A percentile compares a stretch with the other conserved stretches of the same genome.
These are phyloP conservation scores for Stylosanthes scabra DNA, from an alignment of 331 rosid genomes.

Conservation along the genomic window DNA sequence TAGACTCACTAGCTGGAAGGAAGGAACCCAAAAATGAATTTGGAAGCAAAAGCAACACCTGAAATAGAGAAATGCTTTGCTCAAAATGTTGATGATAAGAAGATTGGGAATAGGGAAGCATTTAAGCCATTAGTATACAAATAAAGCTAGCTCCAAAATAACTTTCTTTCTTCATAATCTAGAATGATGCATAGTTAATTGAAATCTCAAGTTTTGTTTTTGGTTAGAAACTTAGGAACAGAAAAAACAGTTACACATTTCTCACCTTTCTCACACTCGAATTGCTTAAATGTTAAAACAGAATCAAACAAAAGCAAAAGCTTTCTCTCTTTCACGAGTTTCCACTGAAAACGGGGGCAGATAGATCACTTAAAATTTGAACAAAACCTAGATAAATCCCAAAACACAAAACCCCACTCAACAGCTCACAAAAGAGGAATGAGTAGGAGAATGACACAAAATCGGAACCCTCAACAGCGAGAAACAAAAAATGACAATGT, in stretches of 20 bases:
- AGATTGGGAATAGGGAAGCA: conserved; percentile 11
- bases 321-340: too few relatives aligned
- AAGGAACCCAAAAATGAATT: conserved; percentile 1
- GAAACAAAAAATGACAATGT: conserved; percentile 6
- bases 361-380: conserved; percentile 35
- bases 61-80: conserved; percentile 22
- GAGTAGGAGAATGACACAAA: conserved; percentile 7
- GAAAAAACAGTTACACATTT: conserved; percentile 5
- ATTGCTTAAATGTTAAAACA: not conserved
- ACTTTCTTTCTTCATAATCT: conserved; percentile 3
- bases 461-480: not conserved
- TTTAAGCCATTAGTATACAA: too few relatives aligned
- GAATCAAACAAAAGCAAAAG: not conserved
- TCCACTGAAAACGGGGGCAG: conserved; percentile 22
- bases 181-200: not conserved
- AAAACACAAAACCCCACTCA: conserved; percentile 10
- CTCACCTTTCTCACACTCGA: conserved; percentile 20
- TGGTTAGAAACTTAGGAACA: not conserved
- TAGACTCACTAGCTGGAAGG: conserved; percentile 7
- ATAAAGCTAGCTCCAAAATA: too few relatives aligned
- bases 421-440: not conserved
- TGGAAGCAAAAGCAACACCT: conserved; percentile 5
- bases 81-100: conserved; percentile 26
- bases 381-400: conserved; percentile 31
- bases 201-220: not conserved